Conservation (phyloP, 148 eudicot species). For the Nepenthes gracilis region DNA sequence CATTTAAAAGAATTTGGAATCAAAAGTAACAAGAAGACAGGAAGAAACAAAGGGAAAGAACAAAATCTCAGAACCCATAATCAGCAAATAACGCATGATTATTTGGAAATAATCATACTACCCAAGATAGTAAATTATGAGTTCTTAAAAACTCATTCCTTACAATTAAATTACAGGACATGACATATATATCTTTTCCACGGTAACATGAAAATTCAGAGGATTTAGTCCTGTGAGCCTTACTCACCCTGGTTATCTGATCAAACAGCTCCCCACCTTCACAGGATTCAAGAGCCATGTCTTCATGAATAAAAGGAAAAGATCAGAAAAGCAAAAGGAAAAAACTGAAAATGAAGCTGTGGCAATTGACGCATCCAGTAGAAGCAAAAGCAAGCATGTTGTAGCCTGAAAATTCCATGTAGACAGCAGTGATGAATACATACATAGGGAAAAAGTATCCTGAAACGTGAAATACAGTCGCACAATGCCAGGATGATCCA, state of each 20-base stretch:
- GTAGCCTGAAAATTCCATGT: slow-evolving; percentile 1
- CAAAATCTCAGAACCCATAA: no score
- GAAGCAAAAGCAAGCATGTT: neutral
- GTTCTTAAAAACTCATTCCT: no score
- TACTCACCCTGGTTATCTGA: slow-evolving; percentile 92
- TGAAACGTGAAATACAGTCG: slow-evolving; percentile 91
- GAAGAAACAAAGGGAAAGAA: no score
- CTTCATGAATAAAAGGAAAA: slow-evolving; percentile 29
- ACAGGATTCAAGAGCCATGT: slow-evolving; percentile 99
- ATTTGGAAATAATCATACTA: no score
- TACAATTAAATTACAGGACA: no score
- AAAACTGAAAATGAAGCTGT: neutral
- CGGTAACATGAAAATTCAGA: neutral
- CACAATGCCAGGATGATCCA: slow-evolving; percentile 93
- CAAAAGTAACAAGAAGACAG: neutral
- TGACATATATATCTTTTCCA: neutral
- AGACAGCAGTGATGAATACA: slow-evolving; percentile 22
- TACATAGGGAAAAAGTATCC: slow-evolving; percentile 86
- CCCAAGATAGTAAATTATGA: no score
- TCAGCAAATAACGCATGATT: no score
- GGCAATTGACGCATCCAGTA: slow-evolving; percentile 1
- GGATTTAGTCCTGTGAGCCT: neutral
- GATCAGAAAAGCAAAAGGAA: neutral
- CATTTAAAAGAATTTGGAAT: no score
- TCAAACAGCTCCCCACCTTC: slow-evolving; percentile 99